Conservation (phyloP, 202 grass and related monocot species). For the Panicum hallii region DNA sequence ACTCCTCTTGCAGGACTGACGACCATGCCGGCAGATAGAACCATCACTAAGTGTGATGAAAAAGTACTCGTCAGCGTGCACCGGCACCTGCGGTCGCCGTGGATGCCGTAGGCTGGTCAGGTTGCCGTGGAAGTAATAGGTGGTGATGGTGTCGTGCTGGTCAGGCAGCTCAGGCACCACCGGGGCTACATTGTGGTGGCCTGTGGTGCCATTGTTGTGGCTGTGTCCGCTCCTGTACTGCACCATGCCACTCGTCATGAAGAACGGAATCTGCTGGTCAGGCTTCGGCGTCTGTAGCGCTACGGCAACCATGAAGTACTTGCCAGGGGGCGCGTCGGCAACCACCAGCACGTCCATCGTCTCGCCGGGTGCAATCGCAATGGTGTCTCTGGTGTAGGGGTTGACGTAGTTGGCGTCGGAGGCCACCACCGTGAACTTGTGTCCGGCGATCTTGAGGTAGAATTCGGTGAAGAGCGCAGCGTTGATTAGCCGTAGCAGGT, state of each 20-base stretch:
- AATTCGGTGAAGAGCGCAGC: neutral
- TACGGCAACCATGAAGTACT: neutral
- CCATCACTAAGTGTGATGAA: constrained; percentile 22
- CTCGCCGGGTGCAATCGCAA: neutral
- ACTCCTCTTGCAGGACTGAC: neutral
- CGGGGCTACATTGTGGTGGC: too few relatives aligned
- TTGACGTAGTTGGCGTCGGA: neutral
- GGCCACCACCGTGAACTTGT: neutral
- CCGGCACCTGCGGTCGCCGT: neutral
- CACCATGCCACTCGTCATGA: neutral
- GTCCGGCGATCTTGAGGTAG: neutral
- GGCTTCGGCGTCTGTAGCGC: neutral
- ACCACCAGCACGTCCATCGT: neutral
- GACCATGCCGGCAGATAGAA: neutral
- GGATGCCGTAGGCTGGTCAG: constrained; percentile 6
- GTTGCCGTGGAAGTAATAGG: constrained; percentile 18
- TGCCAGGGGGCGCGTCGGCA: neutral
- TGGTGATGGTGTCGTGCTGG: too few relatives aligned
- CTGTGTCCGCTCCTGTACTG: neutral
- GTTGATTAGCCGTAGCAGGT: neutral
- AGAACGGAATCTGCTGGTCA: neutral
- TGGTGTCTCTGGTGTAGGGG: neutral
- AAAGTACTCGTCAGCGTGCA: constrained; percentile 18
- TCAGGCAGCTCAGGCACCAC: too few relatives aligned
- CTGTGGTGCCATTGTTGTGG: too few relatives aligned